Percentiles rank a stretch among this genome's conserved stretches.
Evolutionary conservation across 306 rosid genomes (phyloP).

Genomic region (Castanopsis chinensis): DNA sequence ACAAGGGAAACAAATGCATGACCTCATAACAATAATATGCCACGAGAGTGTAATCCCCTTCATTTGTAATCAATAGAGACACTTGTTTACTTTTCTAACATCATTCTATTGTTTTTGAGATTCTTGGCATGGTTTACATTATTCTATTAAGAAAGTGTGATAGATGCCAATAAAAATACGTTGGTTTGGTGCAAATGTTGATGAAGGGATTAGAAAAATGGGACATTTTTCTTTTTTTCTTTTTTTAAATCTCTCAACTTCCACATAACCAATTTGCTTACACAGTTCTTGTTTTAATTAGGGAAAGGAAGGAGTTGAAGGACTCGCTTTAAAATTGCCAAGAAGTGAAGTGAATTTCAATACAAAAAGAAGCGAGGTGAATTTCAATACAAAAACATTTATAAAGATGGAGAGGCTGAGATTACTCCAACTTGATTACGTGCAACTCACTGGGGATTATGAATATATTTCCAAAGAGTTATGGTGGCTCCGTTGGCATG

Average conservation of each 20-base stretch:
- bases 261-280: not conserved
- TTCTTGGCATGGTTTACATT: too few species aligned
- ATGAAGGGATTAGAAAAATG: too few species aligned
- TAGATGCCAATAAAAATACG: too few species aligned
- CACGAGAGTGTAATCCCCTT: too few species aligned
- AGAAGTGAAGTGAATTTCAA: not conserved
- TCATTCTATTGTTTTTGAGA: too few species aligned
- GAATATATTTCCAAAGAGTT: conserved; percentile 23
- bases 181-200: too few species aligned
- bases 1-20: too few species aligned
- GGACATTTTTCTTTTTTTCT: not conserved
- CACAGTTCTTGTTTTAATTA: not conserved
- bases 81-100: too few species aligned
- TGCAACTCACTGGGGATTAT: conserved; percentile 23
- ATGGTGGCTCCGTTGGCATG: conserved; percentile 41
- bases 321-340: conserved; percentile 3
- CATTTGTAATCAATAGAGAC: too few species aligned
- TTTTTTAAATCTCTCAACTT: not conserved
- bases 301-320: conserved; percentile 26
- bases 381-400: conserved; percentile 29
- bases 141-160: too few species aligned
- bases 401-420: conserved; percentile 35
- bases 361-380: not conserved
- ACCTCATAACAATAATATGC: too few species aligned
- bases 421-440: conserved; percentile 34